phyloP scores from a whole-genome alignment of 1,284 basidiomycete species.

The Anthracocystis setariae region DNA sequence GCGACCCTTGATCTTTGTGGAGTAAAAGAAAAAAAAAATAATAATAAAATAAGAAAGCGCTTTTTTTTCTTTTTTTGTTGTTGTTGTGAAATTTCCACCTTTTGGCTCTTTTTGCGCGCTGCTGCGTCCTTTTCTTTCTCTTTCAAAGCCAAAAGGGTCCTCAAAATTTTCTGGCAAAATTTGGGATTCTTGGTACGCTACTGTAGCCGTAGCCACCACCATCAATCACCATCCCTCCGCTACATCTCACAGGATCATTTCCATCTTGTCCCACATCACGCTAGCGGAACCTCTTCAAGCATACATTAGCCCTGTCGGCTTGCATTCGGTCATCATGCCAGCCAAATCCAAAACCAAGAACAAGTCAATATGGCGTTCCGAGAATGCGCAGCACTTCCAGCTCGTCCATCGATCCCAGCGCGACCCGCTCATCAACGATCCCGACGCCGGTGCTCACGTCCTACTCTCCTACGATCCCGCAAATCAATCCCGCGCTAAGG shows the following conservation, averaged over 20 bases:
- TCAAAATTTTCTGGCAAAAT: slow-evolving; percentile 31
- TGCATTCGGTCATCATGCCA: slow-evolving; percentile 36
- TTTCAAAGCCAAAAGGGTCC: slow-evolving; percentile 9
- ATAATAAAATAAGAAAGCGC: slow-evolving; percentile 6
- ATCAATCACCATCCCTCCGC: neutral
- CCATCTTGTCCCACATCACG: neutral
- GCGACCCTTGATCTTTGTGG: slow-evolving; percentile 11
- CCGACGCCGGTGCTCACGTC: slow-evolving; percentile 87
- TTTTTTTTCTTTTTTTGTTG: neutral
- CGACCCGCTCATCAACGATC: slow-evolving; percentile 93
- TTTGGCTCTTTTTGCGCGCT: neutral
- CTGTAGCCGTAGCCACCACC: no score
- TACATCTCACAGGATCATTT: neutral
- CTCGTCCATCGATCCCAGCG: slow-evolving; percentile 95
- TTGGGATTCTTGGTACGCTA: neutral
- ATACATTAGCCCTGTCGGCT: neutral
- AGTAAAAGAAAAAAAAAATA: slow-evolving; percentile 9
- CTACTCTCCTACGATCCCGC: slow-evolving; percentile 81
- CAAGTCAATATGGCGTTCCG: slow-evolving; percentile 84
- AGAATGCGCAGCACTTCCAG: slow-evolving; percentile 90
- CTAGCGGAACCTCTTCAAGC: neutral
- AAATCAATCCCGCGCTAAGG: slow-evolving; percentile 70
- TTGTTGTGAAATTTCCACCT: neutral
- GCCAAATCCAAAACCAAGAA: slow-evolving; percentile 50
- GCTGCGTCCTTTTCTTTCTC: slow-evolving; percentile 1